Evolutionary conservation across 352 stramenopile species (phyloP).

Genomic region (Phytophthora tentaculata): DNA sequence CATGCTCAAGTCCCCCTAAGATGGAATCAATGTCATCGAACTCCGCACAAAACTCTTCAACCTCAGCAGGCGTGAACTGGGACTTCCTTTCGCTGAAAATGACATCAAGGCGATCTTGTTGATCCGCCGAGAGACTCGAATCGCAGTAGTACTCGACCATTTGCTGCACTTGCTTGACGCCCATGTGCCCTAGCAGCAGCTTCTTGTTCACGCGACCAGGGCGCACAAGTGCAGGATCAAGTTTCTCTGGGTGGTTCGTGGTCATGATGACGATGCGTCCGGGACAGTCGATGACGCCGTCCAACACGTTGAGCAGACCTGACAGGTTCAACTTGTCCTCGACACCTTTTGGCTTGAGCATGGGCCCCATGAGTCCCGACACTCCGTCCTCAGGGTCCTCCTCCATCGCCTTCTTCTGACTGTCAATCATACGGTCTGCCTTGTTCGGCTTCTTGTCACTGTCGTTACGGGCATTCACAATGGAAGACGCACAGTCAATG

Average conservation of each 20-base stretch:
- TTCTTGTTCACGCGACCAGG: slow-evolving; percentile 92
- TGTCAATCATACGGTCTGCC: slow-evolving; percentile 25
- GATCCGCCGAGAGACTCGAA: slow-evolving; percentile 32
- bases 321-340: slow-evolving; percentile 80
- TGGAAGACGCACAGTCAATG: slow-evolving; percentile 82
- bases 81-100: slow-evolving; percentile 14
- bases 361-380: slow-evolving; percentile 29
- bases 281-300: slow-evolving; percentile 91
- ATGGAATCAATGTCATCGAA: slow-evolving; percentile 48
- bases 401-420: slow-evolving; percentile 34
- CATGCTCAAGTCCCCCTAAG: slow-evolving; percentile 36
- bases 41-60: slow-evolving; percentile 67
- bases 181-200: slow-evolving; percentile 74
- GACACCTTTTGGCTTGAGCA: slow-evolving; percentile 32
- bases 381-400: slow-evolving; percentile 12
- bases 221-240: slow-evolving; percentile 92
- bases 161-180: slow-evolving; percentile 39
- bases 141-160: slow-evolving; percentile 82
- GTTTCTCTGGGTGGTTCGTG: slow-evolving; percentile 93
- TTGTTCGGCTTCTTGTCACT: slow-evolving; percentile 28
- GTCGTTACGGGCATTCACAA: slow-evolving; percentile 66
- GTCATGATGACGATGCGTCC: slow-evolving; percentile 94
- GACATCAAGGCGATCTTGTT: slow-evolving; percentile 24
- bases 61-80: slow-evolving; percentile 51
- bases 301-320: slow-evolving; percentile 90